Base-by-base conservation (phyloP, 1,139 yeast genomes). In the Sugiyamaella xylanicola region DNA sequence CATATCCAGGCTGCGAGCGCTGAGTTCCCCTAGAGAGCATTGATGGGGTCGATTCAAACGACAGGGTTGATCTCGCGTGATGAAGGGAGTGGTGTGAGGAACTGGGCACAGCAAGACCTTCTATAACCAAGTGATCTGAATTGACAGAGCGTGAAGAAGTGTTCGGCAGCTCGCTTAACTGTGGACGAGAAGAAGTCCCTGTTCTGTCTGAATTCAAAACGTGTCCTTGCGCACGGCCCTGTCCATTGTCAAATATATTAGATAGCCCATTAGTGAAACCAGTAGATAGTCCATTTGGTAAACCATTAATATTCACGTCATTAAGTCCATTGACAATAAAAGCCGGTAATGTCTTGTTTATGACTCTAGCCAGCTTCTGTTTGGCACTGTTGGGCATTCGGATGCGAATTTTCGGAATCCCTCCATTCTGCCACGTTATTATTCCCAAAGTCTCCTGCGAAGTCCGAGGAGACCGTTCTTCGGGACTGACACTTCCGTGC, bases 261-360 rank as follows among this genome's bases (percentile, higher is more conserved):
- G 29, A 25, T 4, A 22, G 13, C 5, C 37, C 48, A 44, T 29
- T 29, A 2, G 39, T 3, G 17, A 44, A 7, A 15, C 39, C 48
- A 29, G n/a, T 27, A 17, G 48, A 44, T 3, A 15, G 16, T 27
- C 25, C 29, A 25, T 25, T 25, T 5, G 29, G 29, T 25, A 25
- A 25, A 25, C 51, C 51, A 22, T 13, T 48, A 7, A 47, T 22
- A 39, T 48, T 48, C 13, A 39, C 27, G 11, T 48, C 51, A 39
- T 48, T 48, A 7, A 48, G 29, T 36, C 51, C 51, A 39, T 41
- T 40, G 15, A 49, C 40, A 40, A 61, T 48, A 48, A 61, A 57
- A 13, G 65, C 57, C 19, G 63, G 60, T 3, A 61, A 35, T 9
- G 58, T 55, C 53, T 55, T 59, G 49, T 53, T 56, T 27, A 62